Conservation (phyloP, 2,329 filamentous ascomycete genomes). For the Penicillium fuscoglaucum region DNA sequence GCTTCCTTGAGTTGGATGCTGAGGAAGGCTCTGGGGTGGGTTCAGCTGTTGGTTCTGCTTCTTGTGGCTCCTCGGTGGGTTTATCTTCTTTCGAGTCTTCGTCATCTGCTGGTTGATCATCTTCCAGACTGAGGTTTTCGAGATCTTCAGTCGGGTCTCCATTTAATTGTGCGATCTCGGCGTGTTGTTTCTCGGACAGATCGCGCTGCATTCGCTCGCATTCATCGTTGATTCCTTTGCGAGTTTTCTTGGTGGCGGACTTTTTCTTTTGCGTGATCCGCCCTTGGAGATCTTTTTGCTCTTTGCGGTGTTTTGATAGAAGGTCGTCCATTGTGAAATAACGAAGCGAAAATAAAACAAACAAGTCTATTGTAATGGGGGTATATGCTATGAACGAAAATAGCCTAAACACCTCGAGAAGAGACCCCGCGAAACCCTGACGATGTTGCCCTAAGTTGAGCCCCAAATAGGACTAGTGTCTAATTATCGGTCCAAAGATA, state of each 20-base stretch:
- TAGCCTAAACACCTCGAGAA: constrained; percentile 5
- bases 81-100: constrained; percentile 14
- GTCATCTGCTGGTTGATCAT: constrained; percentile 21
- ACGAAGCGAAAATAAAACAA: background rate
- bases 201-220: constrained; percentile 60
- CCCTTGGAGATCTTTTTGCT: constrained; percentile 81
- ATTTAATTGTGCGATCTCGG: constrained; percentile 51
- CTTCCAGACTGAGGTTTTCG: constrained; percentile 37
- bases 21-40: constrained; percentile 11
- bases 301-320: constrained; percentile 78
- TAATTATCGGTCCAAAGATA: constrained; percentile 12
- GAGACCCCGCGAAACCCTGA: constrained; percentile 35
- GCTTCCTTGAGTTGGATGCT: constrained; percentile 60
- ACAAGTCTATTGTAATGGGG: constrained; percentile 1
- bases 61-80: constrained; percentile 3
- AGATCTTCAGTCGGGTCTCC: constrained; percentile 35
- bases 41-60: background rate
- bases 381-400: constrained; percentile 11
- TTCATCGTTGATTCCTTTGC: constrained; percentile 68
- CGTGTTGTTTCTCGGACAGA: constrained; percentile 55
- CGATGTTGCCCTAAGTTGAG: constrained; percentile 27
- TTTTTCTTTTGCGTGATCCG: constrained; percentile 95
- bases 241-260: constrained; percentile 80
- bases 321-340: constrained; percentile 66
- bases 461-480: constrained; percentile 23